Evolutionary conservation across 2,329 filamentous ascomycete species (phyloP).

Genomic region (Nigrograna mackinnonii): DNA sequence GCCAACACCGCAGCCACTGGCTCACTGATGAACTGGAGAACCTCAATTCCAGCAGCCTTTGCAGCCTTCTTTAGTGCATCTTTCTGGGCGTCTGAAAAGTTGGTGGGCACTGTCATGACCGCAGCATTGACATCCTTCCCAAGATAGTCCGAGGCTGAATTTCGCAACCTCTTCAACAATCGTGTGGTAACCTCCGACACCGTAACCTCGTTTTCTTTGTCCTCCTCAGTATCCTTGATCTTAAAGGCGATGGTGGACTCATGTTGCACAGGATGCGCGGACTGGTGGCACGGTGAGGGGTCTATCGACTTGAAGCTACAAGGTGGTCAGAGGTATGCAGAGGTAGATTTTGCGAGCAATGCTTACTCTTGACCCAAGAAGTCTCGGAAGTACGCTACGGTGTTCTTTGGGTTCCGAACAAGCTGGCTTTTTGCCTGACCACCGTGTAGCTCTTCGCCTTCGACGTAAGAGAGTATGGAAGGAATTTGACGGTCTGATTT

Average conservation of each 20-base stretch:
- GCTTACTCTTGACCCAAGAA: slow-evolving; percentile 89
- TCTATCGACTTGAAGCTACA: slow-evolving; percentile 88
- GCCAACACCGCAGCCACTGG: slow-evolving; percentile 86
- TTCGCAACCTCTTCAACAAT: slow-evolving; percentile 79
- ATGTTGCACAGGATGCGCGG: slow-evolving; percentile 81
- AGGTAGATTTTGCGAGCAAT: background rate
- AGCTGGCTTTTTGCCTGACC: slow-evolving; percentile 94
- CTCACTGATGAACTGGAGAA: slow-evolving; percentile 91
- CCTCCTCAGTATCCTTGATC: slow-evolving; percentile 71
- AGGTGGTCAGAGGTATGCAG: slow-evolving; percentile 20
- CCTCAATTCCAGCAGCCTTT: slow-evolving; percentile 79
- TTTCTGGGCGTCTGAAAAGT: slow-evolving; percentile 88
- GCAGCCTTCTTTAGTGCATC: slow-evolving; percentile 78
- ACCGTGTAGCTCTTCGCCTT: slow-evolving; percentile 95
- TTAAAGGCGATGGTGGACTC: slow-evolving; percentile 77
- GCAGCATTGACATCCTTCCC: slow-evolving; percentile 94
- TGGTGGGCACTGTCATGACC: slow-evolving; percentile 90
- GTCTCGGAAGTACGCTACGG: slow-evolving; percentile 93
- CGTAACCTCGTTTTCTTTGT: slow-evolving; percentile 65
- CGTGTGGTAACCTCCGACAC: slow-evolving; percentile 83
- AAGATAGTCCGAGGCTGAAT: slow-evolving; percentile 86
- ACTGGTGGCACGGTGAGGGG: slow-evolving; percentile 90
- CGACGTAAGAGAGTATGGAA: slow-evolving; percentile 89
- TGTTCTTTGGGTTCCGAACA: slow-evolving; percentile 90
- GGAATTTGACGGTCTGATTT: slow-evolving; percentile 89